Base-by-base conservation (phyloP, 2,329 filamentous ascomycete species). In the Verticillium isaacii region DNA sequence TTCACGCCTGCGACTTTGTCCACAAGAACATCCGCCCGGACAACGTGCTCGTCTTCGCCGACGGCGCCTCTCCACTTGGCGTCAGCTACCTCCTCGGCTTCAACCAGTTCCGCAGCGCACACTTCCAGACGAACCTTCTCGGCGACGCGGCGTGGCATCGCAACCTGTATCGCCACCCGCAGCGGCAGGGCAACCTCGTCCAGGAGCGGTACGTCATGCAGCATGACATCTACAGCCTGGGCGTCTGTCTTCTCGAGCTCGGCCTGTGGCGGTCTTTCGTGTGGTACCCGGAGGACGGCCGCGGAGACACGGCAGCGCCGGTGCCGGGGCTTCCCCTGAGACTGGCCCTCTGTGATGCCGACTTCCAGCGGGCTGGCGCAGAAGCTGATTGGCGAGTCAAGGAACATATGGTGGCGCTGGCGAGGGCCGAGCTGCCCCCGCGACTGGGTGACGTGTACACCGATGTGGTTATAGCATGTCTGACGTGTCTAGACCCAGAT, bases 201-300 rank as follows among this genome's bases (percentile, higher is more conserved):
- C 68, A 74, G 32, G 73, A 78, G 1, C 60, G 65, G 0, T 85
- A 82, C 63, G 69, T 64, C 2, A 84, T 85, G 78, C 77, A 82
- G 59, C 82, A 86, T 66, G 82, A 85, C 62, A 80, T 86, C 12
- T 85, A 85, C 68, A 83, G 81, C 60, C 73, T 85, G 0, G 82
- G 83, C 0, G 80, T 85, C 0, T 82, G 78, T 58, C 72, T 86
- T 0, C 69, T 86, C 0, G 82, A 85, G 66, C 76, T 85, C 32
- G 82, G 81, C 0, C 63, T 85, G 0, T 83, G 80, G 80, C 60
- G 71, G 1, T 75, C 72, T 0, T 70, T 75, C 34, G 66, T 75
- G 12, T 52, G 45, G 45, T 52, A 52, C 2, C 45, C 45, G 6
- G 19, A 52, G 9, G 19, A 52, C 39, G 1, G 54, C 8, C 29